A percentile compares a stretch with the other conserved stretches of the same genome.
These are phyloP conservation scores for Eucalyptus guilfoylei DNA, from an alignment of 345 rosid genomes.

Conservation along the genomic window DNA sequence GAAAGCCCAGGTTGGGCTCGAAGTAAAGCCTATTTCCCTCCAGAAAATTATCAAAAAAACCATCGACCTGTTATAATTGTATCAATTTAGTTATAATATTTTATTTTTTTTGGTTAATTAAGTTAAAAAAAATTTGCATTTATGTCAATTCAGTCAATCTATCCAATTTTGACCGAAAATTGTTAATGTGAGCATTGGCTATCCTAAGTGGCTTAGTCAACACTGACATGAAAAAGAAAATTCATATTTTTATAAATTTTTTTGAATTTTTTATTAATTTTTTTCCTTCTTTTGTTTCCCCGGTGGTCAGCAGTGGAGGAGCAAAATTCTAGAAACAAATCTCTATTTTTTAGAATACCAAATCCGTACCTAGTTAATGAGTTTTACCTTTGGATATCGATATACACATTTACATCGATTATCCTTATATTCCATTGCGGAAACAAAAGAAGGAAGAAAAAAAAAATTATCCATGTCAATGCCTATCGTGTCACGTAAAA, in stretches of 20 bases:
- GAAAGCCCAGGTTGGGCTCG: no score
- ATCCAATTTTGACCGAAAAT: fast-evolving
- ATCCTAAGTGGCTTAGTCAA: fast-evolving
- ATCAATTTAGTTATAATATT: no score
- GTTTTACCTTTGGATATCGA: no score
- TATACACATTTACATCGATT: background rate
- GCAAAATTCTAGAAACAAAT: background rate
- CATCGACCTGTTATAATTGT: fast-evolving
- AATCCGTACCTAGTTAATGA: no score
- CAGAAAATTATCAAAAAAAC: fast-evolving
- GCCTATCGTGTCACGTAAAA: no score
- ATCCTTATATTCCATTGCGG: background rate
- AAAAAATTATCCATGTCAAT: background rate
- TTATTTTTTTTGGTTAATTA: no score
- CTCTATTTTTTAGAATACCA: background rate
- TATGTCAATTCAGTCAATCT: fast-evolving
- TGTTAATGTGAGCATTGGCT: fast-evolving
- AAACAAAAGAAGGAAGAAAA: background rate
- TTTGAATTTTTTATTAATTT: no score
- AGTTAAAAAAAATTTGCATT: fast-evolving
- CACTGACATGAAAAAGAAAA: fast-evolving
- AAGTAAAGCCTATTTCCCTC: no score
- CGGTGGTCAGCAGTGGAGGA: fast-evolving
- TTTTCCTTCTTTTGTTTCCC: no score
- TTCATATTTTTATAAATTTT: no score